Evolutionary conservation across 1,284 basidiomycete species (phyloP), one percentile per base, ranked within the genome.

Genomic region (Dichomitus squalens): DNA sequence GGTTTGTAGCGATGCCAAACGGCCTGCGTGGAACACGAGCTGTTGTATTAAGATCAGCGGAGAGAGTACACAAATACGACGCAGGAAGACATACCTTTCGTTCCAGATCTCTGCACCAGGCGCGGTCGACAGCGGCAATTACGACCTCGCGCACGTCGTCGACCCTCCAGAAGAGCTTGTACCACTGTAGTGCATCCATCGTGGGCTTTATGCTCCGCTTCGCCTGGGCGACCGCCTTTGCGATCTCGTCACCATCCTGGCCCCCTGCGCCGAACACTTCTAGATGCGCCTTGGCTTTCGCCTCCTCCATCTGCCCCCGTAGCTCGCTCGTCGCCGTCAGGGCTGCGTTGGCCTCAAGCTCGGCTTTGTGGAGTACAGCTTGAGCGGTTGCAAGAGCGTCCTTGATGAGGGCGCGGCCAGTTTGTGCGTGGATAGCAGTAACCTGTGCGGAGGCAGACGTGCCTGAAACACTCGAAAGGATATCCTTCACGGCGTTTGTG

Each of bases 1-100:
- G 3, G 72, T 61, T 71, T 91, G 88, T 2, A 84, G 68, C 27
- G 74, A 72, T n/a, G 81, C 72, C n/a, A 92, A 74, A 49, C 82
- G 77, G 14, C 90, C 92, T 1, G 87, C 81, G 61, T 92, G 85
- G 61, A 86, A 83, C 18, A 88, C 79, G 34, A 93, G 78, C 90
- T 93, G 60, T 49, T 8, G 33, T 20, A 20, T 23, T 21, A 8
- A 34, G n/a, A 40, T 23, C 16, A 48, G 27, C 35, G 39, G 3
- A 43, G 12, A 51, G 46, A 36, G 27, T 23, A 18, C 12, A 44
- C 14, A 23, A 40, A 40, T 6, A 47, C 34, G 43, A 57, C 49
- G 31, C 35, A 25, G 53, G 5, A 7, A 9, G 12, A 68, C 79
- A 41, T 59, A 90, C 90, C 73, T 85, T 79, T 60, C 79, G 76